A percentile compares a stretch with the other conserved stretches of the same genome.
Conservation (phyloP, 2,329 filamentous ascomycete genomes). For the Bipolaris victoriae region DNA sequence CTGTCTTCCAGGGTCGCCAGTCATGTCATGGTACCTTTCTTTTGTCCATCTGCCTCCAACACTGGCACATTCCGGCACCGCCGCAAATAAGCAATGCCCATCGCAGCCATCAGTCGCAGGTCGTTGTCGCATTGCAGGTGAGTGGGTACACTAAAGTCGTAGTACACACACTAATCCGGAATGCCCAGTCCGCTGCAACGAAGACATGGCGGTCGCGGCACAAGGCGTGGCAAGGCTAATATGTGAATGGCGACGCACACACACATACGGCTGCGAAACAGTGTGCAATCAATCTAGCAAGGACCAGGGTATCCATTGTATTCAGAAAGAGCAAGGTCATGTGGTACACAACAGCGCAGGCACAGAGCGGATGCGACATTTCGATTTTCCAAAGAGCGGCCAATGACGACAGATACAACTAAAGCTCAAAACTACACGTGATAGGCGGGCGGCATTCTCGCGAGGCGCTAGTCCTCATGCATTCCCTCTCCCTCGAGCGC, state of each 20-base stretch:
- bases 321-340: neutral
- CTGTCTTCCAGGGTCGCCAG: neutral
- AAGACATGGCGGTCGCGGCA: constrained; percentile 2
- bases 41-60: neutral
- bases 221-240: neutral
- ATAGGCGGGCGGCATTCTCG: constrained; percentile 2
- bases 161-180: constrained; percentile 12
- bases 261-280: neutral
- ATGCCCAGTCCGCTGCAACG: constrained; percentile 2
- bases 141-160: constrained; percentile 14
- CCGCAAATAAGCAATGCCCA: neutral
- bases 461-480: constrained; percentile 9
- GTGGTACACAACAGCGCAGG: neutral
- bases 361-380: neutral
- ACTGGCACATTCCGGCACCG: constrained; percentile 2
- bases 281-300: neutral
- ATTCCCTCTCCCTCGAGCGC: constrained; percentile 3
- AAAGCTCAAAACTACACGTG: constrained; percentile 5
- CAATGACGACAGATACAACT: constrained; percentile 9
- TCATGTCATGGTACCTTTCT: neutral
- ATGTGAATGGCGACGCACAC: neutral
- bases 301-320: neutral
- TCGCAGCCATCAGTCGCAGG: constrained; percentile 8
- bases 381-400: constrained; percentile 3
- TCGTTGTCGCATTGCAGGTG: neutral